Percentiles rank a stretch among this genome's conserved stretches.
phyloP scores from a whole-genome alignment of 192 early-diverging fungal genomes.

The Coemansia sp. region DNA sequence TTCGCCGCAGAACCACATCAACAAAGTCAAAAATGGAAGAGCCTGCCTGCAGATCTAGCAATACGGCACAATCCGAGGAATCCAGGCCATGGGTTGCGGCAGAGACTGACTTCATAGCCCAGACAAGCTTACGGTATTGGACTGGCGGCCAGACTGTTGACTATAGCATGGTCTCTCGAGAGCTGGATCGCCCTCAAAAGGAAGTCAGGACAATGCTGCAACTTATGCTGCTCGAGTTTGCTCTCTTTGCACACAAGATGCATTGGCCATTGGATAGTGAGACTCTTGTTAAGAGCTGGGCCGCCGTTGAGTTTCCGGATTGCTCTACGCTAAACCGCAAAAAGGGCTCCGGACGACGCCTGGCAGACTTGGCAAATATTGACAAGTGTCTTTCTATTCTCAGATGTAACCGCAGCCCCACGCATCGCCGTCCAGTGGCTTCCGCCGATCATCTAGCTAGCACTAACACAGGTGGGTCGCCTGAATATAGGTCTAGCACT shows the following conservation, averaged over 20 bases:
- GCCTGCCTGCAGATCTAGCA: neutral
- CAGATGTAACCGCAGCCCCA: slow-evolving; percentile 2
- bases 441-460: neutral
- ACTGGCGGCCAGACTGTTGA: slow-evolving; percentile 19
- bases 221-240: slow-evolving; percentile 42
- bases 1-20: neutral
- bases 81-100: slow-evolving; percentile 18
- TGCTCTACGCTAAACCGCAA: slow-evolving; percentile 20
- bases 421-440: neutral
- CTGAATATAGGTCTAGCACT: neutral
- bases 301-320: slow-evolving; percentile 37
- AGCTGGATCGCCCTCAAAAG: slow-evolving; percentile 14
- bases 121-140: slow-evolving; percentile 27
- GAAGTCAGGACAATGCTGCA: slow-evolving; percentile 34
- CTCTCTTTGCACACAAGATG: slow-evolving; percentile 21
- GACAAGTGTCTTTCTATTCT: slow-evolving; percentile 23
- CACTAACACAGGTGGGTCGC: neutral
- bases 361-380: neutral
- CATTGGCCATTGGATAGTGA: slow-evolving; percentile 25
- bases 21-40: neutral
- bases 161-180: slow-evolving; percentile 10
- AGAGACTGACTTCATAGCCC: slow-evolving; percentile 22
- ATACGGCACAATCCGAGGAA: neutral
- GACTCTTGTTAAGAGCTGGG: slow-evolving; percentile 25
- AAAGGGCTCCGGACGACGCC: neutral